Conservation (phyloP, 2,329 filamentous ascomycete genomes). For the Cladorrhinum sp. region DNA sequence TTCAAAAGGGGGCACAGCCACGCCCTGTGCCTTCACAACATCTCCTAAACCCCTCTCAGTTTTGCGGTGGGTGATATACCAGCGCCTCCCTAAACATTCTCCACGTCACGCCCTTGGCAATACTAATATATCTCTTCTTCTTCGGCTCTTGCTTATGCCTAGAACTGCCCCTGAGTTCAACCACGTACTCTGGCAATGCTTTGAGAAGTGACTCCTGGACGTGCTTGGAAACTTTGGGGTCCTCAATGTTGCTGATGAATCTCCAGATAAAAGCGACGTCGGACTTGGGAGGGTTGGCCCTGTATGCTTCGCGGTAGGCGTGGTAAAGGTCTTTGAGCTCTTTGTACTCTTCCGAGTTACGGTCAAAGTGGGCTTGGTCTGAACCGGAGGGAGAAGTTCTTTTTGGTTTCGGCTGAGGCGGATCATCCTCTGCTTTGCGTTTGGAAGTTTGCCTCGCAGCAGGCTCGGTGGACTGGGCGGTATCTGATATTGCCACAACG, state of each 20-base stretch:
- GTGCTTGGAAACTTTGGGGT: conserved; percentile 18
- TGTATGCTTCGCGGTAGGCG: conserved; percentile 20
- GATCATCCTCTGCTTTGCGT: neutral
- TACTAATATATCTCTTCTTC: neutral
- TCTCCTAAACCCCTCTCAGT: neutral
- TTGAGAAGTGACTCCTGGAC: conserved; percentile 24
- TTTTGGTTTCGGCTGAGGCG: neutral
- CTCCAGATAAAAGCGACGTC: conserved; percentile 25
- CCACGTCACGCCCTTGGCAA: neutral
- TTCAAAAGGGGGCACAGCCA: too few relatives aligned
- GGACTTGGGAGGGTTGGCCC: conserved; percentile 13
- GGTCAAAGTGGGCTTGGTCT: neutral
- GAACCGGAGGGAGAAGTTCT: neutral
- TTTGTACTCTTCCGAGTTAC: conserved; percentile 4
- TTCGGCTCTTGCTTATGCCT: neutral
- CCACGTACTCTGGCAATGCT: conserved; percentile 19
- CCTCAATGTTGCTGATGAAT: conserved; percentile 26
- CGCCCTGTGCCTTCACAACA: neutral
- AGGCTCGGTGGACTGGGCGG: neutral
- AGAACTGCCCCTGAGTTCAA: neutral
- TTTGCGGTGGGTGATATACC: conserved; percentile 11
- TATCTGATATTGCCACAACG: neutral
- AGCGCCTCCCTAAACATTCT: neutral
- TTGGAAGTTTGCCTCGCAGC: neutral
- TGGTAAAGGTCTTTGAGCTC: conserved; percentile 21